A percentile compares a stretch with the other conserved stretches of the same genome.
phyloP scores from a whole-genome alignment of 345 rosid genomes.

The Dipteronia sinensis region DNA sequence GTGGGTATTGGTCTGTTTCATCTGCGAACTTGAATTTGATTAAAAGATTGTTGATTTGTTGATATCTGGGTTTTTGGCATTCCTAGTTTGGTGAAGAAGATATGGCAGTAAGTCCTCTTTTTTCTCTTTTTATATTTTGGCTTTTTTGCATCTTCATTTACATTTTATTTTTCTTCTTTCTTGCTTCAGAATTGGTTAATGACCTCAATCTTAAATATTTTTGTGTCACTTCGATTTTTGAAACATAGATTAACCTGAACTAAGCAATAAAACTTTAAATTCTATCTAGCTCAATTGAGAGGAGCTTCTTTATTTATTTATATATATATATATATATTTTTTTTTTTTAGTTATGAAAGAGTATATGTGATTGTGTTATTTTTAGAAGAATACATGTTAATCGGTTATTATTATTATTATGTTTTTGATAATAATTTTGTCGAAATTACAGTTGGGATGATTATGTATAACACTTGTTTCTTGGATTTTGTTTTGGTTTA shows the following conservation, averaged over 20 bases:
- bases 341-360: no score
- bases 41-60: not conserved
- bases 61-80: slow-evolving; percentile 5
- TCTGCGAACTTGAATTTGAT: slow-evolving; percentile 2
- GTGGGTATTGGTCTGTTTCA: slow-evolving; percentile 8
- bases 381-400: not conserved
- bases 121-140: not conserved
- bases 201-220: not conserved
- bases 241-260: not conserved
- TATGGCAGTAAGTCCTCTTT: slow-evolving; percentile 66
- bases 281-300: not conserved
- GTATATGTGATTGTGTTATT: not conserved
- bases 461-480: not conserved
- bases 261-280: not conserved
- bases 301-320: not conserved
- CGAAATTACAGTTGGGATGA: no score
- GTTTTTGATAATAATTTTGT: no score
- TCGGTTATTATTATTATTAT: no score
- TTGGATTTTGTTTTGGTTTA: not conserved
- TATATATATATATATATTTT: no score
- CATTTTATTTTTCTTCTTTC: not conserved
- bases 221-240: not conserved
- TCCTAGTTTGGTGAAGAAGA: slow-evolving; percentile 23
- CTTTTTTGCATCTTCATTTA: not conserved
- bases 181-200: not conserved